Base-by-base conservation (phyloP, 208 protist species). In the Endotrypanum monterogeii region DNA sequence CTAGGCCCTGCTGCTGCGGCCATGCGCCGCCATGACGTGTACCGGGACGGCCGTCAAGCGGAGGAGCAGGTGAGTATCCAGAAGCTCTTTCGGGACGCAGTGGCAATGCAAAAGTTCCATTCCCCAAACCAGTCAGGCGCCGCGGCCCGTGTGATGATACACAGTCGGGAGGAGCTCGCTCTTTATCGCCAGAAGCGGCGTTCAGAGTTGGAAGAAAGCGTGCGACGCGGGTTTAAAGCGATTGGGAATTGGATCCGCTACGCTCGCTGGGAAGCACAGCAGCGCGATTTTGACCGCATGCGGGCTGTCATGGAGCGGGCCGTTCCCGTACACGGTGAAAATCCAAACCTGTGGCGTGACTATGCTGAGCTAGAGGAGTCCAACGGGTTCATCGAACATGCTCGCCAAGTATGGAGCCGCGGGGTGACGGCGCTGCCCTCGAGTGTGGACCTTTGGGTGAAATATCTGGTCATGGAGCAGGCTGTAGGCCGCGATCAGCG, bases 351-450 rank as follows among this genome's bases (percentile, higher is more conserved):
- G 12, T 99, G 96, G 97, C 82, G 99, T 16, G 94, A 98, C 58
- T 99, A 99, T 82, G 98, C 99, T 1, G 99, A 99, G 79, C 98
- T 99, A 89, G 99, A 99, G 86, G 99, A 98, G 94, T 71, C 87
- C 61, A 84, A 98, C 83, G 95, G 96, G 35, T 96, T 98, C 70
- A 81, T 99, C n/a, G 98, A 99, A 77, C 89, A 98, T 54, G 99
- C 99, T 7, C 90, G 99, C 48, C 99, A 99, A 71, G 85, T 99
- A 14, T 99, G 87, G 89, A 92, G 98, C 67, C 96, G 99, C 25
- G 99, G 98, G 7, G 94, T 99, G 20, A 92, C 89, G 7, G 79
- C 97, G 9, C 88, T 99, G 30, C 99, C 99, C 11, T 79, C 98
- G 55, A 90, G 93, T 8, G 85, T 95, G n/a, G 95, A 98, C 73